Base-by-base conservation (phyloP, 129 eudicot species). In the Flaveria linearis region DNA sequence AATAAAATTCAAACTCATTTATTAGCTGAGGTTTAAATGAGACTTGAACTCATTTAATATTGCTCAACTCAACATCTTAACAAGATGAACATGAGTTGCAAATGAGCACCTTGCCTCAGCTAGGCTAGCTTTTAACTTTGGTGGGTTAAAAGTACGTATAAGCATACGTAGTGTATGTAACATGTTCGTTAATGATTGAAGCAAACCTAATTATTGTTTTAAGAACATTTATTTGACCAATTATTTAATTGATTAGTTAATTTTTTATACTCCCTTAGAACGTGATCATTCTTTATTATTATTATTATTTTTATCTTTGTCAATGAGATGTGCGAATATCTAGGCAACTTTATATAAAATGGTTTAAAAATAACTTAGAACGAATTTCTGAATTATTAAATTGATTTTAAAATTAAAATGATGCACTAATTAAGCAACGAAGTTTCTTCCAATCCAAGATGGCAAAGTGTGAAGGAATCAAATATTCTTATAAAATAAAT, bases 161-260 rank as follows among this genome's bases (percentile, higher is more conserved):
- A 43, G 1, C 23, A 50, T 64, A 52, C 76, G 64, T 50, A 61
- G 74, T 80, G 50, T 79, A 79, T 41, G 46, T 73, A 80, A 80
- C 84, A 74, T 80, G 84, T 43, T 20, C 7, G 60, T 80, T 75
- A 73, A 80, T 80, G 79, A 80, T 80, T 80, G 84, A 79, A 80
- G 75, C 79, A 30, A 80, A 57, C 79, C 75, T 53, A 74, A 80
- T 73, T 72, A 72, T 63, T 72, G 46, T 71, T 41, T 63, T 72
- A 51, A 69, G 68, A 72, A 72, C 69, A 66, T 66, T 55, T 73
- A n/a, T 73, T 80, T 80, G 75, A 66, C 60, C 16, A 56, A 55
- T 65, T 67, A 73, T 71, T 60, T 70, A 26, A 65, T 5, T 60
- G 45, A 55, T 41, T 69, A 33, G 15, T 66, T 28, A 57, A 23